Base-by-base conservation (phyloP, 495 filamentous ascomycete genomes). In the Lindgomyces ingoldianus region DNA sequence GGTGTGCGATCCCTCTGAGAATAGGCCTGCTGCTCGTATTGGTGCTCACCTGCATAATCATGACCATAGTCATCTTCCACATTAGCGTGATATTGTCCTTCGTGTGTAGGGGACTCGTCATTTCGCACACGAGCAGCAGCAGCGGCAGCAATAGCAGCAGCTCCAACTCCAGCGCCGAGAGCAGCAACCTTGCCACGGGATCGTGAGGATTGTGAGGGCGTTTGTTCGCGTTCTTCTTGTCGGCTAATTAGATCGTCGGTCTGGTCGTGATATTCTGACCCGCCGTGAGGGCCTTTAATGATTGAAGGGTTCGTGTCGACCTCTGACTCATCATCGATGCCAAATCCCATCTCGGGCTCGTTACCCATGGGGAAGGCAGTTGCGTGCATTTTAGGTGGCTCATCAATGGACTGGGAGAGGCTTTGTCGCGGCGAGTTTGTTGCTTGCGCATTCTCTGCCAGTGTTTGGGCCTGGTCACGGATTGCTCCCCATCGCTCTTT, bases 291-390 rank as follows among this genome's bases (percentile, higher is more conserved):
- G 1, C 88, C 88, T 62, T 87, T 81, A 39, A 91, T 88, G 62
- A 87, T 83, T 1, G 89, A 91, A 22, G 89, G 89, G 71, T 92
- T 92, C 52, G 89, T 93, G 56, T 80, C 86, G 25, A 91, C 82
- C 48, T 91, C 89, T 1, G 85, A 88, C 68, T 84, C 86, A 29
- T 87, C 82, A 12, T 88, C 84, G 27, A 76, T 68, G 47, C 81
- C 78, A 65, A 82, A 81, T 6, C 85, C 85, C 62, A 87, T 84
- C 60, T 91, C 90, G 0, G 84, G 88, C 78, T 91, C 80, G 25
- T 64, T 53, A 16, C 55, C 58, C 41, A 83, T 80, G 14, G 88
- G 88, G 47, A 91, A 61, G 60, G 84, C 83, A 73, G 78, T 92
- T 21, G 86, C 81, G 24, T 77, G 81, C 76, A 93, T 72, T 61